Base-by-base conservation (phyloP, 495 filamentous ascomycete species). In the Podospora didyma region DNA sequence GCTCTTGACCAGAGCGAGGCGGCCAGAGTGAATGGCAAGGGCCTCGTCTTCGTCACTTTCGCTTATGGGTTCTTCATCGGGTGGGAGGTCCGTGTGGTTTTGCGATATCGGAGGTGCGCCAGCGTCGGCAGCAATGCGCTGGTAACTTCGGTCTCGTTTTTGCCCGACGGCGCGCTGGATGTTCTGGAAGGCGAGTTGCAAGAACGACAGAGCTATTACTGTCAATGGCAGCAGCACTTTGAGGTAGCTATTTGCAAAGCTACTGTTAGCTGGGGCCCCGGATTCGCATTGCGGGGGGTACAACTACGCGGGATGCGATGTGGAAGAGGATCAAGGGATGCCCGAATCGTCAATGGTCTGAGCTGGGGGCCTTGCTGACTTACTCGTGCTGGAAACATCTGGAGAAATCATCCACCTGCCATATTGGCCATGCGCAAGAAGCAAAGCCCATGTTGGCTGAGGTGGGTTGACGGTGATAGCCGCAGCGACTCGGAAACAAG, bases 351-450 rank as follows among this genome's bases (percentile, higher is more conserved):
- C 14, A 57, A 48, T 49, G 35, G 37, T 19, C n/a, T 53, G 46
- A 20, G 47, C 26, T 20, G 53, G 47, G 22, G 22, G 45, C 14
- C 4, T 9, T 31, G 20, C 31, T n/a, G 37, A 75, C 89, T 72
- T 73, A 96, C 93, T 95, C 90, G 76, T 82, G 83, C 66, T 90
- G 86, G 67, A 98, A 92, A 73, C 95, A 97, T 50, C 69, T 74
- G 11, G 88, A 87, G 68, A 98, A 87, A 73, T 98, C 95, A 73
- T 98, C 94, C 57, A 80, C 74, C 63, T 77, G 81, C 94, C 94
- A 98, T 64, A 91, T 76, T 46, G 90, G 89, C 69, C 84, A 84
- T 63, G 81, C 69, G 71, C 94, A 98, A 64, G 83, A 80, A 69
- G 84, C 85, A 67, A 92, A 88, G 57, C 72, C 47, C 19, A 48